Evolutionary conservation across 352 stramenopile genomes (phyloP), one percentile per base, ranked within the genome.

Genomic region (Phytopythium sindhum): DNA sequence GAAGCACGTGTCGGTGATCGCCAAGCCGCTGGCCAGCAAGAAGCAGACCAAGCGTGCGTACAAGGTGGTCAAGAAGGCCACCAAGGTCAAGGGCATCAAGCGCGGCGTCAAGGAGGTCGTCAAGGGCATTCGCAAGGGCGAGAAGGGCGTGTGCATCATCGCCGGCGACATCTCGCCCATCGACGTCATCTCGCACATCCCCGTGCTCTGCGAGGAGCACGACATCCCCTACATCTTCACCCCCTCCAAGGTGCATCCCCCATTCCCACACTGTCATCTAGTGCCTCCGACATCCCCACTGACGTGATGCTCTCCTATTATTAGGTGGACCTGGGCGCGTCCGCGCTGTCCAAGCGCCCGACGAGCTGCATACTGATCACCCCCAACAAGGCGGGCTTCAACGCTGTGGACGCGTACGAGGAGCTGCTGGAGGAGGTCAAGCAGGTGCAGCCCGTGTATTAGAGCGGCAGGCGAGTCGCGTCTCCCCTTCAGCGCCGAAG

Each of bases 51-150:
- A 97, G 84, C 92, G 91, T 60, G 79, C 84, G 45, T 97, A 97
- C 74, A 98, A 98, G 70, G 75, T 98, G 19, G 86, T 98, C 21
- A 98, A 97, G 77, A 98, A 98, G 73, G 97, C 96, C 51, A 93
- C 93, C 61, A 93, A 97, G 69, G 88, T 92, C 62, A 99, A 99
- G 84, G 89, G 87, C 67, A 96, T 99, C 60, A 97, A 98, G 68
- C 88, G 98, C 64, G 98, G 98, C 51, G 98, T 99, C 35, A 99
- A 99, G 78, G 98, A 99, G 83, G 96, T 99, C 17, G 96, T 99
- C 66, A 99, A 99, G 81, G 96, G 87, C 61, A 89, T 99, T 59
- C 92, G 90, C 63, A 97, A 98, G 78, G 95, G 95, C 51, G 93
- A 99, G 61, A 99, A 98, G 75, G 98, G 98, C 50, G 70, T 99